Conservation (phyloP, 2,329 filamentous ascomycete genomes). For the Aspergillus ustus region DNA sequence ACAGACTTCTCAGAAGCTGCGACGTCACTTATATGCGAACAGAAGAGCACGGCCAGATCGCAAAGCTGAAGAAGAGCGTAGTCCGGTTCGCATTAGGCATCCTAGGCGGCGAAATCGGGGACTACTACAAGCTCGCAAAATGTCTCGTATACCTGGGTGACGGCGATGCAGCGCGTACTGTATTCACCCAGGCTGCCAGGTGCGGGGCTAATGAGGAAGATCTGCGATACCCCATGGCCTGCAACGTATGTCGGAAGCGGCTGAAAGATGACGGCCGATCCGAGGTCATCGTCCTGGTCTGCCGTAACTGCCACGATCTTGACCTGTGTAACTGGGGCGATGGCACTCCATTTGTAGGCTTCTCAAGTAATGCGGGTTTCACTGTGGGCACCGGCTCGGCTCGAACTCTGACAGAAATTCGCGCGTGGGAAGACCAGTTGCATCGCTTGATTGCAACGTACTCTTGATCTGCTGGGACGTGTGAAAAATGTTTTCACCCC, state of each 20-base stretch:
- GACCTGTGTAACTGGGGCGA: neutral
- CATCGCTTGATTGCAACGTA: neutral
- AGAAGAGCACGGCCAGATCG: neutral
- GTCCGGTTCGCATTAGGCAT: neutral
- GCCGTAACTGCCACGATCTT: conserved; percentile 9
- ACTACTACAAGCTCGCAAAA: conserved; percentile 11
- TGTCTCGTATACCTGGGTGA: conserved; percentile 1
- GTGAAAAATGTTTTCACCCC: neutral
- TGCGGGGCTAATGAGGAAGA: neutral
- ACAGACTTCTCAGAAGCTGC: neutral
- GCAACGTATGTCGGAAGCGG: conserved; percentile 1
- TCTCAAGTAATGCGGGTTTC: conserved; percentile 6
- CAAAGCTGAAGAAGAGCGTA: neutral
- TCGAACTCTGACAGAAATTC: neutral
- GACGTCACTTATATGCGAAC: neutral
- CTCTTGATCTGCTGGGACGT: neutral
- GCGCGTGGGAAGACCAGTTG: neutral
- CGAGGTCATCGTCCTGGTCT: neutral
- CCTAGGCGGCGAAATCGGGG: neutral
- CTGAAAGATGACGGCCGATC: neutral
- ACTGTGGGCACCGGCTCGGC: neutral
- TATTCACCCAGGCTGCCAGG: conserved; percentile 1
- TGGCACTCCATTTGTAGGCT: neutral
- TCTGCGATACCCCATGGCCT: conserved; percentile 8
- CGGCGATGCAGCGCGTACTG: neutral